A percentile compares a stretch with the other conserved stretches of the same genome.
Conservation (phyloP, 352 stramenopile species). For the Phytopythium chamaehyphon region DNA sequence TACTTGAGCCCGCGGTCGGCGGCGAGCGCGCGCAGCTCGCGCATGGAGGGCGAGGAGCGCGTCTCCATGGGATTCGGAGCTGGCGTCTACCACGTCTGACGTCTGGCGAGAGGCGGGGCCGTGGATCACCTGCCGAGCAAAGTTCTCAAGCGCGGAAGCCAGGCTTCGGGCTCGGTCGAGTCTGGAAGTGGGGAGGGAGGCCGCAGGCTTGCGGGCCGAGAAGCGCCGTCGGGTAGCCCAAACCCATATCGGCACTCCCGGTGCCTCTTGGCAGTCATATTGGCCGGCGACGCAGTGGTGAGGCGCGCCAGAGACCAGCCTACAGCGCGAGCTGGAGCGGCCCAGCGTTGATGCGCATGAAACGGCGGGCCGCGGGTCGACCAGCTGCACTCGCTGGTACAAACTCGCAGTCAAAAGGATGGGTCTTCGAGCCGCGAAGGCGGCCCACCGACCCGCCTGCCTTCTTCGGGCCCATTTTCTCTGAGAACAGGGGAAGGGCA, state of each 20-base stretch:
- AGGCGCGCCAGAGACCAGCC: slow-evolving; percentile 1
- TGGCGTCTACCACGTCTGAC: no score
- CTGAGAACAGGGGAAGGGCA: no score
- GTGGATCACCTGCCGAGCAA: no score
- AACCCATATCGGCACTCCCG: no score
- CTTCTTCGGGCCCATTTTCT: no score
- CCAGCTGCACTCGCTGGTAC: background rate
- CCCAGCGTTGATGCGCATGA: background rate
- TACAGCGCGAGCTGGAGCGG: background rate
- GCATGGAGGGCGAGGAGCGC: slow-evolving; percentile 77
- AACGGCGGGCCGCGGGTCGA: background rate
- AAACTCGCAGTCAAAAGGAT: no score
- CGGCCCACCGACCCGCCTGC: no score
- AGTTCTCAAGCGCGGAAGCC: no score
- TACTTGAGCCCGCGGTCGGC: slow-evolving; percentile 80
- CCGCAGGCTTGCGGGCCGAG: background rate
- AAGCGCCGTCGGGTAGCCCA: background rate
- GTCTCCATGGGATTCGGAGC: slow-evolving; percentile 65
- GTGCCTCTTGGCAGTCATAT: background rate
- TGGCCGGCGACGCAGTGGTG: no score
- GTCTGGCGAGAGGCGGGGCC: no score
- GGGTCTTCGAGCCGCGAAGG: no score
- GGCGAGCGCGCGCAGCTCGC: slow-evolving; percentile 61
- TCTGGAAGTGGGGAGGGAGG: background rate
- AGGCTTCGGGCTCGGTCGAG: no score